These are phyloP conservation scores for Anthostomella pinea DNA, from an alignment of 2,329 filamentous ascomycete species.

Conservation along the genomic window DNA sequence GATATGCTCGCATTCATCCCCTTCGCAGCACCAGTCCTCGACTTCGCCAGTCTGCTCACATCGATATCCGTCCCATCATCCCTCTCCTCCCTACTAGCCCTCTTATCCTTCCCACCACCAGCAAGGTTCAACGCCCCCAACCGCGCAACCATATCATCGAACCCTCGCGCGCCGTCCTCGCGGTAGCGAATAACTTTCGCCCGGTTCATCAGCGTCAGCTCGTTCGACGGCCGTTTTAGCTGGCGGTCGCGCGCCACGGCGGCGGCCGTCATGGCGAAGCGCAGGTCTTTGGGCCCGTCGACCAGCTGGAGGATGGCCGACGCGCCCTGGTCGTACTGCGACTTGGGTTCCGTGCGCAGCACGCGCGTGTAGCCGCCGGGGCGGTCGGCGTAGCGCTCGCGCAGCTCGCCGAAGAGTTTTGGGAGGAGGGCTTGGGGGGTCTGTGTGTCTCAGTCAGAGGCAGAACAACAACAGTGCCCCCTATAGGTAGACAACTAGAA, in stretches of 20 bases:
- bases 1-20: no score
- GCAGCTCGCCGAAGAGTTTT: conserved; percentile 84
- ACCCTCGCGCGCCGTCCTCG: conserved; percentile 59
- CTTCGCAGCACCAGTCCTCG: no score
- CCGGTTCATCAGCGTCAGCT: conserved; percentile 75
- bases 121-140: conserved; percentile 35
- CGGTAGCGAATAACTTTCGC: conserved; percentile 79
- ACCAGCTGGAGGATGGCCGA: conserved; percentile 93
- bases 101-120: conserved; percentile 23
- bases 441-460: no score
- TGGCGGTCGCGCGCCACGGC: conserved; percentile 66
- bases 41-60: no score
- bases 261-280: conserved; percentile 89
- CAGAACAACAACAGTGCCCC: no score
- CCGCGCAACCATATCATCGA: conserved; percentile 62
- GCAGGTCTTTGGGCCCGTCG: conserved; percentile 89
- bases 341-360: conserved; percentile 83
- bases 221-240: conserved; percentile 57
- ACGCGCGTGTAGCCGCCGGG: conserved; percentile 95
- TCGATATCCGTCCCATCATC: conserved; percentile 21
- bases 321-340: conserved; percentile 78
- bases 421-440: conserved; percentile 68
- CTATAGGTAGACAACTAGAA: no score
- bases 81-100: conserved; percentile 33
- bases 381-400: conserved; percentile 72